Percentiles rank a stretch among this genome's conserved stretches.
phyloP scores from a whole-genome alignment of 495 filamentous ascomycete species.

The Penicillium verhagenii region DNA sequence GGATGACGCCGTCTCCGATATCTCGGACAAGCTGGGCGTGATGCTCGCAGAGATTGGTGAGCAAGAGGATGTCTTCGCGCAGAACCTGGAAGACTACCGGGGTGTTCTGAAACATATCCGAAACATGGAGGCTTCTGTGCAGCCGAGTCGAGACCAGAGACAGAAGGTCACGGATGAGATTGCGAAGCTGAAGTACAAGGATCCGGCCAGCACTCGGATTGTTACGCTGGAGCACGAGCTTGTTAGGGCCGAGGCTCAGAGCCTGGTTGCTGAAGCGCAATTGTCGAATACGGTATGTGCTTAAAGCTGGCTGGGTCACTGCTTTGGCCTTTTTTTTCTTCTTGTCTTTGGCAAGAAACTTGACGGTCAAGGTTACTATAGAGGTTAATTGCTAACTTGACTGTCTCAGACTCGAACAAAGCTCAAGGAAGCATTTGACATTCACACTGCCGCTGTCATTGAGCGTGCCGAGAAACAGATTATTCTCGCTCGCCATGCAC shows the following conservation, averaged over 20 bases:
- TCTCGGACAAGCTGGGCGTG: constrained; percentile 92
- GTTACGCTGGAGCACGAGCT: constrained; percentile 91
- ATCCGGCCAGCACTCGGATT: constrained; percentile 73
- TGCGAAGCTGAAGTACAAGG: constrained; percentile 81
- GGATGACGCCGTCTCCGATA: constrained; percentile 82
- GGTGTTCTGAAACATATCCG: constrained; percentile 81
- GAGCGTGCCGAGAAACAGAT: constrained; percentile 96
- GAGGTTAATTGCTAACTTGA: not conserved
- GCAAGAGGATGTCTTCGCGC: constrained; percentile 85
- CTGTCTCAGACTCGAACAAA: constrained; percentile 75
- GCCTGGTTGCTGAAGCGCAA: constrained; percentile 93
- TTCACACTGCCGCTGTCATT: constrained; percentile 82
- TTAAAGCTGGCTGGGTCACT: not conserved
- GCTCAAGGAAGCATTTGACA: constrained; percentile 87
- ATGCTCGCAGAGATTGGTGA: constrained; percentile 86
- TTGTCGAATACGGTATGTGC: constrained; percentile 78
- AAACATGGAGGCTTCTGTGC: constrained; percentile 89
- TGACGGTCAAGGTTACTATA: not conserved
- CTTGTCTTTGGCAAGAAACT: not conserved
- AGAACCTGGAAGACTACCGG: constrained; percentile 81
- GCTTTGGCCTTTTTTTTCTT: no score
- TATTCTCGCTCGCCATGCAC: constrained; percentile 85
- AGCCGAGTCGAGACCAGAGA: constrained; percentile 82
- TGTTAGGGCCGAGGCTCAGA: constrained; percentile 91
- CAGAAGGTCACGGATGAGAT: constrained; percentile 88